Percentiles rank a stretch among this genome's conserved stretches.
These are phyloP conservation scores for Pichia sp. DNA, from an alignment of 1,139 yeast species.

Conservation along the genomic window DNA sequence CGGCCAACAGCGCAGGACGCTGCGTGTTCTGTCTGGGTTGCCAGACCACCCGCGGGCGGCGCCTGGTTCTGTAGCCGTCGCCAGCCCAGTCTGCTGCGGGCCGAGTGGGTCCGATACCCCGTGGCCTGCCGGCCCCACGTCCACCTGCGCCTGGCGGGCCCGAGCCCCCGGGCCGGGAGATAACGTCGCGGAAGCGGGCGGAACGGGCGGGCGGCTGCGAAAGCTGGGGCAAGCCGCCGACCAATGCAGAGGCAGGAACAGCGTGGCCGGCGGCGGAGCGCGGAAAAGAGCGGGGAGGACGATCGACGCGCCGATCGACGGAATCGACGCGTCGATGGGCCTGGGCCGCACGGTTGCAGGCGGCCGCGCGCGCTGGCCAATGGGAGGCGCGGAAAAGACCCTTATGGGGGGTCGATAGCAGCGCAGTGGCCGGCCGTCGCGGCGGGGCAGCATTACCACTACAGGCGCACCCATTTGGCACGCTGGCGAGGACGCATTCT, in stretches of 20 bases:
- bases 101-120: too few relatives aligned
- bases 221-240: not conserved
- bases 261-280: too few relatives aligned
- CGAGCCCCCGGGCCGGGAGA: too few relatives aligned
- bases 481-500: not conserved
- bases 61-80: too few relatives aligned
- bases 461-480: slow-evolving; percentile 2
- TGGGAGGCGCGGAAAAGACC: slow-evolving; percentile 5
- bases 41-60: too few relatives aligned
- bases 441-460: not conserved
- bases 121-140: not conserved
- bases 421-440: too few relatives aligned
- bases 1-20: too few relatives aligned
- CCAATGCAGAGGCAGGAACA: not conserved
- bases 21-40: too few relatives aligned
- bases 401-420: not conserved
- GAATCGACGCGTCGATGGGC: not conserved
- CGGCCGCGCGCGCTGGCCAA: slow-evolving; percentile 5
- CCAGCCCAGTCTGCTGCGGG: too few relatives aligned
- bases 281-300: not conserved
- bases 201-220: not conserved
- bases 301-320: not conserved
- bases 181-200: not conserved
- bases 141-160: not conserved
- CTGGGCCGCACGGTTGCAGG: not conserved